phyloP scores from a whole-genome alignment of 169 alveolate species.

The Cryptosporidium xiaoi region DNA sequence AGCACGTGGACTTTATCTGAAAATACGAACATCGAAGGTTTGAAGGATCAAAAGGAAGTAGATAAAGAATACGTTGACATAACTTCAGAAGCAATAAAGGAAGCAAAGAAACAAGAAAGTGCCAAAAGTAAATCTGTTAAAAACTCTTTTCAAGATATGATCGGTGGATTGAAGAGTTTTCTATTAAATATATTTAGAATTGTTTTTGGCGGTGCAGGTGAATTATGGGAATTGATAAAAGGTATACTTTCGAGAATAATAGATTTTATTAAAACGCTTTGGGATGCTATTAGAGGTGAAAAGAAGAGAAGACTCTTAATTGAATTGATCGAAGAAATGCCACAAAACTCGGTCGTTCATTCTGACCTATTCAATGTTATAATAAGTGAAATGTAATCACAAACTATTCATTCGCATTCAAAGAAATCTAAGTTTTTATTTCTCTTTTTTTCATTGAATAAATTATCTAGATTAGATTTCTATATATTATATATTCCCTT shows the following conservation, averaged over 20 bases:
- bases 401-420: too few relatives aligned
- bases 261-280: constrained; percentile 49
- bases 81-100: constrained; percentile 45
- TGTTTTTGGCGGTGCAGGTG: constrained; percentile 70
- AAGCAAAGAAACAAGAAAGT: constrained; percentile 25
- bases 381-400: background rate
- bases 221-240: constrained; percentile 59
- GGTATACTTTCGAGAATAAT: constrained; percentile 59
- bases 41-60: background rate
- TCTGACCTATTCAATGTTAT: constrained; percentile 12
- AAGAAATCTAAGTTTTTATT: too few relatives aligned
- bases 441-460: too few relatives aligned
- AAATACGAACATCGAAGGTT: background rate
- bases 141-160: constrained; percentile 64
- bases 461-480: too few relatives aligned
- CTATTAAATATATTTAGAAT: constrained; percentile 40
- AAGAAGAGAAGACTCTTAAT: constrained; percentile 37
- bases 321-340: constrained; percentile 25
- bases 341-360: constrained; percentile 44
- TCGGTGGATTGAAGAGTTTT: constrained; percentile 62
- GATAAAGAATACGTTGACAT: constrained; percentile 13
- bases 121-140: constrained; percentile 5
- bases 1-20: constrained; percentile 29
- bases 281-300: constrained; percentile 59
- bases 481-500: too few relatives aligned